phyloP scores from a whole-genome alignment of 2,329 filamentous ascomycete species.

The Colletotrichum plurivorum region DNA sequence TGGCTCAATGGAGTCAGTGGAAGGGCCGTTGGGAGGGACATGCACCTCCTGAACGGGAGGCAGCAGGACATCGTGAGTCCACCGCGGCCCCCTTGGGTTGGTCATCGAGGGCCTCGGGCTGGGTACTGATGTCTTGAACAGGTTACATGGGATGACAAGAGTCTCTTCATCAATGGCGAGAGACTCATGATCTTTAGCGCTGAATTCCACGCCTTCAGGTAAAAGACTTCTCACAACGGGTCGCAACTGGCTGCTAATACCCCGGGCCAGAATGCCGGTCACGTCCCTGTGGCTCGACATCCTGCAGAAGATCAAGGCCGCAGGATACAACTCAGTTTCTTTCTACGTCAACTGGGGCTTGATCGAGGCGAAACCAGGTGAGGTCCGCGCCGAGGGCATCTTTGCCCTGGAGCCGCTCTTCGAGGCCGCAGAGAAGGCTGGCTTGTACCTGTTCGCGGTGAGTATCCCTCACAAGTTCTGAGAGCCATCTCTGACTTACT shows the following conservation, averaged over 20 bases:
- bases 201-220: slow-evolving; percentile 74
- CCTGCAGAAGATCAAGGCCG: slow-evolving; percentile 81
- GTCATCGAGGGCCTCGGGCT: not conserved
- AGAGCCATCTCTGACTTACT: not conserved
- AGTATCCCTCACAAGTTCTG: not conserved
- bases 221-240: no score
- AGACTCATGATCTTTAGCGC: slow-evolving; percentile 76
- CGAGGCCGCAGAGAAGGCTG: slow-evolving; percentile 74
- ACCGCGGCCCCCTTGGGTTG: no score
- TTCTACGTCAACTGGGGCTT: slow-evolving; percentile 82
- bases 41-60: slow-evolving; percentile 35
- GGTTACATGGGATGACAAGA: slow-evolving; percentile 78
- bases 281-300: slow-evolving; percentile 71
- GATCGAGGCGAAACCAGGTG: slow-evolving; percentile 76
- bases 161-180: slow-evolving; percentile 76
- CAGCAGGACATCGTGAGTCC: slow-evolving; percentile 37
- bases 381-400: slow-evolving; percentile 76
- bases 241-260: no score
- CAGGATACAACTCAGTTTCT: slow-evolving; percentile 79
- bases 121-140: not conserved
- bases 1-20: slow-evolving; percentile 21
- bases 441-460: slow-evolving; percentile 77
- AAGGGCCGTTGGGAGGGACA: slow-evolving; percentile 6
- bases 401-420: slow-evolving; percentile 80
- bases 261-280: slow-evolving; percentile 50